Base-by-base conservation (phyloP, 1,284 basidiomycete species). In the Leccinum holopus region DNA sequence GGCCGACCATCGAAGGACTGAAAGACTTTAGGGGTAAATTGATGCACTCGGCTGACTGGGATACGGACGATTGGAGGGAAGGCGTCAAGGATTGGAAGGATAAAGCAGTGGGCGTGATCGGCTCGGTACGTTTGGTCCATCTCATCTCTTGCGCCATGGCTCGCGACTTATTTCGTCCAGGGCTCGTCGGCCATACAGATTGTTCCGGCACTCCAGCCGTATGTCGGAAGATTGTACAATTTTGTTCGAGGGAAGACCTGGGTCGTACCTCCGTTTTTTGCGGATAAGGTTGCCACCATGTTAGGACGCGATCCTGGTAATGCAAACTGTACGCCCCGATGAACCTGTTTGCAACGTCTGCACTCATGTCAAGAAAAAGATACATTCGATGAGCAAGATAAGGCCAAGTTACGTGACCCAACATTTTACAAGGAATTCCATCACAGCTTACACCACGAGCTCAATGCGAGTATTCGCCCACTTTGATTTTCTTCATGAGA, bases 111-210 rank as follows among this genome's bases (percentile, higher is more conserved):
- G 87, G 81, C 5, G 81, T 89, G 5, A 84, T 88, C 61, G 86
- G 87, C 14, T 80, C 84, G n/a, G 85, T 85, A 68, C 65, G 81
- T 72, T 21, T 21, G 6, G 3, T 10, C 21, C 3, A n/a, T n/a
- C n/a, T n/a, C 18, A 18, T 18, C 18, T 18, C n/a, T n/a, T n/a
- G n/a, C n/a, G n/a, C n/a, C n/a, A n/a, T n/a, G n/a, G n/a, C n/a
- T n/a, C n/a, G n/a, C n/a, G n/a, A n/a, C n/a, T n/a, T n/a, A n/a
- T n/a, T n/a, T n/a, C n/a, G n/a, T 12, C 6, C 44, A 86, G 85
- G 86, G 87, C 1, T 87, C 86, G 1, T 85, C 84, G n/a, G 85
- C 83, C 2, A 80, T 88, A 28, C 87, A 89, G 67, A 81, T 87
- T 14, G 83, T 88, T 0, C 79, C 87, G 0, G 79, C 84, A 1